Evolutionary conservation across 2,329 filamentous ascomycete genomes (phyloP).

Genomic region (Epicoccum sorghinum): DNA sequence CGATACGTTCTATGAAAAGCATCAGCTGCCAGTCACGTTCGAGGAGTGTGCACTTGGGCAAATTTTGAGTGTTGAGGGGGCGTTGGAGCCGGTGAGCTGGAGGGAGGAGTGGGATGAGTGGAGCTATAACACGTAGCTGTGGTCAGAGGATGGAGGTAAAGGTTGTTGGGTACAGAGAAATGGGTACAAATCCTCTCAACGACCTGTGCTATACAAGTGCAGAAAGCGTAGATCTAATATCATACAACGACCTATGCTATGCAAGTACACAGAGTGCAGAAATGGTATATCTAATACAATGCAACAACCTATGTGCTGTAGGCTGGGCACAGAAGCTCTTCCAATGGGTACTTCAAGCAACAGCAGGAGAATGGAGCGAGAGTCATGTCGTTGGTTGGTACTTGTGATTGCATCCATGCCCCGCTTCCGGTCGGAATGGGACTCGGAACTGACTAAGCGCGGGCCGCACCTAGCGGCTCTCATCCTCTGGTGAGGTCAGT

Average conservation of each 20-base stretch:
- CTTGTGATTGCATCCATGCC: neutral
- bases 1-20: constrained; percentile 60
- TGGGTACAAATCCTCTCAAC: no score
- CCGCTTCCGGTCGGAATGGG: constrained; percentile 1
- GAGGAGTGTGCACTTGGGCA: constrained; percentile 63
- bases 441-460: constrained; percentile 12
- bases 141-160: neutral
- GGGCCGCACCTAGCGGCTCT: constrained; percentile 2
- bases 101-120: constrained; percentile 25
- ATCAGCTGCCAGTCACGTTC: constrained; percentile 60
- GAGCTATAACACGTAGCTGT: constrained; percentile 19
- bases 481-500: neutral
- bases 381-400: no score
- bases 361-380: no score
- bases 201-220: no score
- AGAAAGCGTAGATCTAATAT: no score
- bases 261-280: no score
- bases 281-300: no score
- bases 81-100: constrained; percentile 26
- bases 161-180: no score
- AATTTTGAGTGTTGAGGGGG: constrained; percentile 61
- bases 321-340: no score
- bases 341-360: no score
- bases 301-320: no score
- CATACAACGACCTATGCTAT: no score